Conservation (phyloP, 306 rosid species). For the Aeschynomene evenia region DNA sequence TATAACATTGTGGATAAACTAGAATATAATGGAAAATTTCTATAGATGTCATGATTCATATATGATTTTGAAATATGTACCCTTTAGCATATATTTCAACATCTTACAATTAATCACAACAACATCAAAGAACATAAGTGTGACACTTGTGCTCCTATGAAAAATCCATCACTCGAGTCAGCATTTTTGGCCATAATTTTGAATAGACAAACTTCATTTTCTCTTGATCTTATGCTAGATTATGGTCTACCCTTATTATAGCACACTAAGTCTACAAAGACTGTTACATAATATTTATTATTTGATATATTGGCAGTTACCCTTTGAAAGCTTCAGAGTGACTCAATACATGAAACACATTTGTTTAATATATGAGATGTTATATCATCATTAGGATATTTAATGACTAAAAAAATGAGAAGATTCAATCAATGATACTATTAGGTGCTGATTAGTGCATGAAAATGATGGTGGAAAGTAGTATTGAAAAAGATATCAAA, state of each 20-base stretch:
- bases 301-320: slow-evolving; percentile 3
- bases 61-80: neutral
- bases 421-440: slow-evolving; percentile 7
- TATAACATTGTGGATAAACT: slow-evolving; percentile 7
- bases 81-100: neutral
- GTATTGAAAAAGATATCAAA: neutral
- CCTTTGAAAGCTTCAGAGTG: slow-evolving; percentile 16
- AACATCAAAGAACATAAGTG: neutral
- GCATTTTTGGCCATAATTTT: slow-evolving; percentile 37
- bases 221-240: neutral
- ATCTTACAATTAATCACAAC: slow-evolving; percentile 15
- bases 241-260: neutral
- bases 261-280: neutral
- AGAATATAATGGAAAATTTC: neutral
- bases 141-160: slow-evolving; percentile 34
- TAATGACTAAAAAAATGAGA: slow-evolving; percentile 21
- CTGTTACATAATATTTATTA: neutral
- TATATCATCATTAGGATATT: neutral
- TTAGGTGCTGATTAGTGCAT: neutral
- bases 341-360: neutral
- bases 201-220: neutral
- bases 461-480: slow-evolving; percentile 13
- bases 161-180: slow-evolving; percentile 23
- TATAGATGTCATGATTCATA: neutral
- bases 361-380: slow-evolving; percentile 6